Evolutionary conservation across 345 rosid species (phyloP).

Genomic region (Lumnitzera littorea): DNA sequence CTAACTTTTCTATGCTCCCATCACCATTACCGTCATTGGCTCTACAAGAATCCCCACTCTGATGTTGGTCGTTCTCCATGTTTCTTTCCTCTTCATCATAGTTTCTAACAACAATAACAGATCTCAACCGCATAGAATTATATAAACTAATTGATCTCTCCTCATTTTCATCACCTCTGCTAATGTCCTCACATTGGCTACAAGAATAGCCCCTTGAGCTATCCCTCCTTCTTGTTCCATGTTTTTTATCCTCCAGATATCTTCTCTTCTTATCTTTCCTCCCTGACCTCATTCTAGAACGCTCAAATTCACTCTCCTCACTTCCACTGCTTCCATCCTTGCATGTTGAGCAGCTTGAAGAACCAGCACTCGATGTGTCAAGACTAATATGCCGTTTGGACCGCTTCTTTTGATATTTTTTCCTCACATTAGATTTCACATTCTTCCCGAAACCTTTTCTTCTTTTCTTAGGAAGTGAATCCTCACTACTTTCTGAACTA

Average conservation of each 20-base stretch:
- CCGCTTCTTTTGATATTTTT: constrained; percentile 34
- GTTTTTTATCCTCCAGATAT: constrained; percentile 17
- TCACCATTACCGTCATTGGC: constrained; percentile 41
- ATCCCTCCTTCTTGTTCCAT: constrained; percentile 18
- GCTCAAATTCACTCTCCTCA: constrained; percentile 38
- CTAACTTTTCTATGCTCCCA: constrained; percentile 23
- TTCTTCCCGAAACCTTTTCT: constrained; percentile 33
- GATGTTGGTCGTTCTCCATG: constrained; percentile 23
- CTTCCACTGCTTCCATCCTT: constrained; percentile 12
- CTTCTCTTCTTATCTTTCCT: constrained; percentile 20
- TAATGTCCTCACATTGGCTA: constrained; percentile 14
- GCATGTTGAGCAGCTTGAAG: constrained; percentile 35
- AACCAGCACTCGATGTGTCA: constrained; percentile 34
- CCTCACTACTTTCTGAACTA: constrained; percentile 41
- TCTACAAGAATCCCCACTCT: constrained; percentile 43
- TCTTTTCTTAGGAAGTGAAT: constrained; percentile 20
- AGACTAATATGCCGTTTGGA: constrained; percentile 31
- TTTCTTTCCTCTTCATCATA: constrained; percentile 19
- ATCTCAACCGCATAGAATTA: constrained; percentile 40
- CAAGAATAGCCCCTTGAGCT: constrained; percentile 29
- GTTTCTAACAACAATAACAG: constrained; percentile 38
- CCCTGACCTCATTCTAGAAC: constrained; percentile 21
- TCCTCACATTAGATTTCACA: constrained; percentile 16
- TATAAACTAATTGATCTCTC: constrained; percentile 25
- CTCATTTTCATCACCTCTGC: constrained; percentile 22